These are phyloP conservation scores for Calocybe gambosa DNA, from an alignment of 1,284 basidiomycete genomes.

Conservation along the genomic window DNA sequence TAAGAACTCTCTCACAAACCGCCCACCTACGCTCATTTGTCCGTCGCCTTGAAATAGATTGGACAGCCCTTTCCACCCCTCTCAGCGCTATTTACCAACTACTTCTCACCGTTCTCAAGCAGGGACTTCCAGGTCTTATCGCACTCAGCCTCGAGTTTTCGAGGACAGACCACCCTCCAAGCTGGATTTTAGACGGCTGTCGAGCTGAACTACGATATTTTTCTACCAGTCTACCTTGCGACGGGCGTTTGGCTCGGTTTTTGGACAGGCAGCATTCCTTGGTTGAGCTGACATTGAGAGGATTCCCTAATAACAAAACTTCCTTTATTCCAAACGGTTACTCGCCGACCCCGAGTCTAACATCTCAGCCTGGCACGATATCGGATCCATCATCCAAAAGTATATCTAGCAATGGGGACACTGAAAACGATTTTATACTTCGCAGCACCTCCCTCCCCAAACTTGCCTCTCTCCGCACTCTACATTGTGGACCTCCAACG, in stretches of 20 bases:
- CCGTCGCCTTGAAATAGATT: constrained; percentile 27
- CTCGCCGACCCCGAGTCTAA: constrained; percentile 17
- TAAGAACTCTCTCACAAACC: constrained; percentile 16
- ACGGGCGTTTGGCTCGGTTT: constrained; percentile 41
- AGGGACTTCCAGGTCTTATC: constrained; percentile 31
- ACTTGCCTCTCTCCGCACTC: constrained; percentile 45
- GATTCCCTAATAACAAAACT: constrained; percentile 29
- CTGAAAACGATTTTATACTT: constrained; percentile 28
- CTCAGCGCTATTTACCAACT: constrained; percentile 39
- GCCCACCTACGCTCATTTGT: neutral
- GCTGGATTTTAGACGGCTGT: constrained; percentile 42
- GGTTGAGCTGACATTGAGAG: constrained; percentile 47
- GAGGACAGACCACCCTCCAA: constrained; percentile 29
- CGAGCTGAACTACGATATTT: constrained; percentile 39
- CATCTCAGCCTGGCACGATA: neutral
- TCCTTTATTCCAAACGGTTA: constrained; percentile 12
- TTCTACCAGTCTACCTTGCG: constrained; percentile 48
- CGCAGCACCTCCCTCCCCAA: constrained; percentile 38
- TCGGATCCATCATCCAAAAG: neutral
- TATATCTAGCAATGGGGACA: neutral
- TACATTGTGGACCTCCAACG: constrained; percentile 41
- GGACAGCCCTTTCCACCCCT: constrained; percentile 33
- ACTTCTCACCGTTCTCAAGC: constrained; percentile 34
- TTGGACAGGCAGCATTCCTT: constrained; percentile 44
- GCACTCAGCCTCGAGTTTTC: constrained; percentile 44